Conservation (phyloP, 176 grass and related monocot genomes). For the Cenchrus fungigraminus region DNA sequence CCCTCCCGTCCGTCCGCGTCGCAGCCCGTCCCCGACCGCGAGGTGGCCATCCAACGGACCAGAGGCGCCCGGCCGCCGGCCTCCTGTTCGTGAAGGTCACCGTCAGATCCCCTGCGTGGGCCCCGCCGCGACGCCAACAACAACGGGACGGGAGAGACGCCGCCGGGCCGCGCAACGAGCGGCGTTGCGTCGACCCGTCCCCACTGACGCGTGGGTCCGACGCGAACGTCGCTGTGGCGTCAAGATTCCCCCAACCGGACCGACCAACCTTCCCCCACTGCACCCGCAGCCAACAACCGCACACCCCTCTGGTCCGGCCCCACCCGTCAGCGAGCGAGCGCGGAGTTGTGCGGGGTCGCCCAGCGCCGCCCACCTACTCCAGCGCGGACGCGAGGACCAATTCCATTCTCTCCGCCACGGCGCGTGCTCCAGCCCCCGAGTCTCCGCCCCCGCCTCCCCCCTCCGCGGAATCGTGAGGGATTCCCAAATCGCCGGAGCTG, state of each 20-base stretch:
- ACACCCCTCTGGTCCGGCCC: background rate
- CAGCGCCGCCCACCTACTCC: slow-evolving; percentile 32
- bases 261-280: background rate
- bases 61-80: background rate
- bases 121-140: background rate
- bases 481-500: slow-evolving; percentile 30
- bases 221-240: slow-evolving; percentile 17
- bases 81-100: background rate
- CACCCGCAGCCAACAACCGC: slow-evolving; percentile 23
- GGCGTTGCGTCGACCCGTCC: background rate
- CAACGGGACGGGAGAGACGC: background rate
- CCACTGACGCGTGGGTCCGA: background rate
- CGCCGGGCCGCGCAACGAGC: background rate
- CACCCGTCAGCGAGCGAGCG: background rate
- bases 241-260: slow-evolving; percentile 20
- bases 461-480: background rate
- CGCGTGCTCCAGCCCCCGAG: background rate
- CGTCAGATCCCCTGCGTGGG: background rate
- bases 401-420: slow-evolving; percentile 26
- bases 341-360: background rate
- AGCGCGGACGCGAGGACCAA: background rate
- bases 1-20: slow-evolving; percentile 37
- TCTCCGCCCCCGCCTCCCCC: too few species aligned
- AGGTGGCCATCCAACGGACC: background rate
- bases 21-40: background rate